phyloP scores from a whole-genome alignment of 129 eudicot genomes.

The Kitagawia praeruptora region DNA sequence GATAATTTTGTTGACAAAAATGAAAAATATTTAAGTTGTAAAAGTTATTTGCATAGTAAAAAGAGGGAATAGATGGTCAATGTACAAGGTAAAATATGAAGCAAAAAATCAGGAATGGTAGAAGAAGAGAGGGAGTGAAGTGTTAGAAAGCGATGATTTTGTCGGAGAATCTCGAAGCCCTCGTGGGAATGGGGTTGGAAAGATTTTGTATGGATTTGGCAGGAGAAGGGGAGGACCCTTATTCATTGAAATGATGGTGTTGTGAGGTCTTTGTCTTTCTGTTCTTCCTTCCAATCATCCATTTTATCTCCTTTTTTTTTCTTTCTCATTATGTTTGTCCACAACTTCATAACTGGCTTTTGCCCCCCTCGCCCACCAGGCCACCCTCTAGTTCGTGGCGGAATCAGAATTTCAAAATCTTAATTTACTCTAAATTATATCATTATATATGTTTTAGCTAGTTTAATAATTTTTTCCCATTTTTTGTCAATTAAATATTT shows the following conservation, averaged over 20 bases:
- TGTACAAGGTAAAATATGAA: too few species aligned
- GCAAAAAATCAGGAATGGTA: not conserved
- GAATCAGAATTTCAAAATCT: too few species aligned
- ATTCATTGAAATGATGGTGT: constrained; percentile 4
- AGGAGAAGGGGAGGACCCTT: constrained; percentile 11
- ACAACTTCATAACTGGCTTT: not conserved
- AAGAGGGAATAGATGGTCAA: not conserved
- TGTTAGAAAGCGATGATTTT: constrained; percentile 26
- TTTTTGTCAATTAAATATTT: too few species aligned
- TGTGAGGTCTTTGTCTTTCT: constrained; percentile 26
- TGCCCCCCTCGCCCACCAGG: not conserved
- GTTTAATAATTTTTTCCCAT: too few species aligned
- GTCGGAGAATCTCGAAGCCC: constrained; percentile 12
- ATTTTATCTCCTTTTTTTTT: not conserved
- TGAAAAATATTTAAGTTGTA: too few species aligned
- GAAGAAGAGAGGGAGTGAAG: not conserved
- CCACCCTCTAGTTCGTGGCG: too few species aligned
- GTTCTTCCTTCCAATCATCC: constrained; percentile 39
- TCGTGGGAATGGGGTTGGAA: constrained; percentile 9
- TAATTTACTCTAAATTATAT: too few species aligned
- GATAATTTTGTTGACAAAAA: too few species aligned
- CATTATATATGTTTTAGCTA: too few species aligned
- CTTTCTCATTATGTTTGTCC: constrained; percentile 26
- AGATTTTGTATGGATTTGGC: constrained; percentile 4
- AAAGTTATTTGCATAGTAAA: too few species aligned